phyloP scores from a whole-genome alignment of 495 filamentous ascomycete species.

The Talaromyces trachyspermus region DNA sequence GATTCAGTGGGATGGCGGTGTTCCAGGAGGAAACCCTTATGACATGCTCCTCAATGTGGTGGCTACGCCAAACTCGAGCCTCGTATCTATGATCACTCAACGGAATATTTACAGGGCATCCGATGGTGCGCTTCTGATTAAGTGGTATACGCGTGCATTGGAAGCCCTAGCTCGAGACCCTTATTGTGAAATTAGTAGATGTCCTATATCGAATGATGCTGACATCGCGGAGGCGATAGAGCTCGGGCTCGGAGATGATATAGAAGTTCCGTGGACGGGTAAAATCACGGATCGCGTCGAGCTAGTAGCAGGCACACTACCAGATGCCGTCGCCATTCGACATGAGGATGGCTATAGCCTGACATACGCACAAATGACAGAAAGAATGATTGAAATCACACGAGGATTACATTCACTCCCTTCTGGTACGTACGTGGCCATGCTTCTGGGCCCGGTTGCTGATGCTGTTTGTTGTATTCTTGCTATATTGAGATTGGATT shows the following conservation, averaged over 20 bases:
- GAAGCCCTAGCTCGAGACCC: constrained; percentile 16
- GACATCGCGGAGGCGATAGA: not conserved
- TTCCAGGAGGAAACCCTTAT: not conserved
- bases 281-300: constrained; percentile 31
- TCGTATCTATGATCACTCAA: not conserved
- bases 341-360: constrained; percentile 11
- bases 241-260: not conserved
- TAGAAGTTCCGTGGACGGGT: constrained; percentile 18
- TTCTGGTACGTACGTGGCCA: constrained; percentile 18
- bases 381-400: constrained; percentile 13
- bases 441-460: constrained; percentile 18
- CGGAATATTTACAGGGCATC: not conserved
- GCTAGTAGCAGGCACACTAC: constrained; percentile 11
- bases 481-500: constrained; percentile 41
- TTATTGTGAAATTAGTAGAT: constrained; percentile 12
- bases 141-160: constrained; percentile 8
- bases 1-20: not conserved
- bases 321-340: constrained; percentile 10
- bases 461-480: constrained; percentile 49
- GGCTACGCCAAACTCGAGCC: not conserved
- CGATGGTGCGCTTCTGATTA: not conserved
- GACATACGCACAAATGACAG: constrained; percentile 11
- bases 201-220: constrained; percentile 9
- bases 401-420: constrained; percentile 13
- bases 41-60: constrained; percentile 1